These are phyloP conservation scores for Colletotrichum orbiculare DNA, from an alignment of 2,329 filamentous ascomycete species.

Conservation along the genomic window DNA sequence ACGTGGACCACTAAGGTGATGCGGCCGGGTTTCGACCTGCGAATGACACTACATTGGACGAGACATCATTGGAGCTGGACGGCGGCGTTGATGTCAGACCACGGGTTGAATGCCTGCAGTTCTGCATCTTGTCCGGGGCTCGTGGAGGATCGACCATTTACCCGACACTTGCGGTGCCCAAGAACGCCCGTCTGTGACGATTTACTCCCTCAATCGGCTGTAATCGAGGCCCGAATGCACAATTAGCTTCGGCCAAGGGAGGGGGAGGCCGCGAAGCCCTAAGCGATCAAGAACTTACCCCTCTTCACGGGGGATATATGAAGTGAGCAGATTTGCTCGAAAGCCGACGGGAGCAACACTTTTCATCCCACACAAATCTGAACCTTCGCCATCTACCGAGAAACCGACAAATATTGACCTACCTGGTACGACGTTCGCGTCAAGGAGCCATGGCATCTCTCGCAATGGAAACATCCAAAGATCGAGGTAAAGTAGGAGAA, in stretches of 20 bases:
- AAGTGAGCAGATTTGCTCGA: neutral
- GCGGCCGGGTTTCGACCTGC: no score
- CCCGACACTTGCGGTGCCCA: neutral
- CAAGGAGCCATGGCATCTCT: constrained; percentile 42
- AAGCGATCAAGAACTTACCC: constrained; percentile 3
- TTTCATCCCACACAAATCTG: no score
- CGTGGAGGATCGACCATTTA: no score
- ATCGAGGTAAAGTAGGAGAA: constrained; percentile 60
- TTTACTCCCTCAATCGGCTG: neutral
- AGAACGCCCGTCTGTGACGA: constrained; percentile 12
- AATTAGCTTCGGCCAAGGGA: constrained; percentile 30
- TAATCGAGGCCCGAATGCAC: constrained; percentile 18
- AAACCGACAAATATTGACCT: neutral
- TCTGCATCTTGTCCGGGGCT: no score
- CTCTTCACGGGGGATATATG: constrained; percentile 18
- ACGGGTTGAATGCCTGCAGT: neutral
- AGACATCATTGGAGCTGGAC: neutral
- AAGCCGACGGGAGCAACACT: fast-evolving
- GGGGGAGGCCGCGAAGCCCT: constrained; percentile 16
- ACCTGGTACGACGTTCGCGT: constrained; percentile 32
- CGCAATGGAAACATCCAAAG: constrained; percentile 48
- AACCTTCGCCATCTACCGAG: neutral
- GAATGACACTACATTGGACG: no score
- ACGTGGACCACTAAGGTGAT: no score
- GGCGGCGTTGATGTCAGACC: constrained; percentile 2